These are phyloP conservation scores for Fusarium compactum DNA, from an alignment of 2,329 filamentous ascomycete species.

Conservation along the genomic window DNA sequence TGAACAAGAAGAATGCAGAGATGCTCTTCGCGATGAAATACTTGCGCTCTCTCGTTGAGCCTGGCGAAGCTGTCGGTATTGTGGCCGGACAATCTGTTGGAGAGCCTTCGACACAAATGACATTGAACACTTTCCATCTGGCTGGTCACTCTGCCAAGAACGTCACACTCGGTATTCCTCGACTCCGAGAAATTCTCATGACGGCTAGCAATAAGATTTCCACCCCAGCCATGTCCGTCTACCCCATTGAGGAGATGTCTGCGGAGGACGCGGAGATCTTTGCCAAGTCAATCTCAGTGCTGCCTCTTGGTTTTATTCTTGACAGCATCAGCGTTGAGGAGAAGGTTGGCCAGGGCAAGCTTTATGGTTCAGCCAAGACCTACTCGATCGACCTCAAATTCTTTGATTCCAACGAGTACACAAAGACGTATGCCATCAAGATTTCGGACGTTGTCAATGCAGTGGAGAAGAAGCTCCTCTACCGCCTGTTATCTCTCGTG, in stretches of 20 bases:
- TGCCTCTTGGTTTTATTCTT: conserved; percentile 85
- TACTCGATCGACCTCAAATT: conserved; percentile 86
- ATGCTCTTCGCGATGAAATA: conserved; percentile 92
- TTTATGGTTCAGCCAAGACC: conserved; percentile 79
- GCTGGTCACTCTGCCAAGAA: conserved; percentile 98
- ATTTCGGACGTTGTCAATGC: conserved; percentile 81
- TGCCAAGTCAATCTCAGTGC: conserved; percentile 89
- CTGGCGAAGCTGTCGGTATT: conserved; percentile 96
- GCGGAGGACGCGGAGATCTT: conserved; percentile 79
- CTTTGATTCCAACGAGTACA: conserved; percentile 87
- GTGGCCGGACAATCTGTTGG: conserved; percentile 97
- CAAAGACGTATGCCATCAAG: conserved; percentile 84
- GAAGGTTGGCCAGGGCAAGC: conserved; percentile 77
- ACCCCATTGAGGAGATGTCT: conserved; percentile 78
- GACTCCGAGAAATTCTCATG: conserved; percentile 97
- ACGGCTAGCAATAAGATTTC: conserved; percentile 90
- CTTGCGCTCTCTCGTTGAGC: conserved; percentile 89
- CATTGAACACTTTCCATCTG: conserved; percentile 99
- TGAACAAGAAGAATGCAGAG: conserved; percentile 80
- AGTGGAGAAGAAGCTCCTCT: conserved; percentile 84
- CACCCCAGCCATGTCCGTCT: conserved; percentile 89
- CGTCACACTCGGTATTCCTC: conserved; percentile 97
- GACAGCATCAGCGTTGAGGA: conserved; percentile 86
- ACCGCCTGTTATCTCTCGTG: conserved; percentile 76
- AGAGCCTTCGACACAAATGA: conserved; percentile 99